These are phyloP conservation scores for Curvularia spicifera DNA, from an alignment of 2,329 filamentous ascomycete genomes.

Conservation along the genomic window DNA sequence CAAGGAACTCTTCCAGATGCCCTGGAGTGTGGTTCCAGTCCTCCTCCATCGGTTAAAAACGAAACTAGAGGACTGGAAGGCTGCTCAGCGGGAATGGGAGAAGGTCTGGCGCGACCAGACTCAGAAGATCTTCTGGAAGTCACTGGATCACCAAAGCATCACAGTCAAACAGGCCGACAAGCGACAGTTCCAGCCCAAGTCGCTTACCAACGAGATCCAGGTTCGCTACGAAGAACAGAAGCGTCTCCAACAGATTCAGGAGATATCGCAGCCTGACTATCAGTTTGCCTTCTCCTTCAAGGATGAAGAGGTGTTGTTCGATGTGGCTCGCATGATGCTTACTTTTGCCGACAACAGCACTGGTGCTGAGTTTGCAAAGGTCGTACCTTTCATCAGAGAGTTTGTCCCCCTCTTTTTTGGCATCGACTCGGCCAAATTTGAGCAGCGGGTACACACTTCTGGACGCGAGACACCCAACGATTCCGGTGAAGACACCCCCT, in stretches of 20 bases:
- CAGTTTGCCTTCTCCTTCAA: conserved; percentile 79
- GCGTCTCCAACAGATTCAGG: conserved; percentile 67
- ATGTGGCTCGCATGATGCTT: conserved; percentile 56
- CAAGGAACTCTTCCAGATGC: conserved; percentile 81
- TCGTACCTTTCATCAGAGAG: conserved; percentile 57
- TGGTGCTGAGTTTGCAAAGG: conserved; percentile 52
- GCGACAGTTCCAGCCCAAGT: conserved; percentile 87
- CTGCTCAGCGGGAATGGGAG: conserved; percentile 96
- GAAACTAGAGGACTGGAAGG: conserved; percentile 97
- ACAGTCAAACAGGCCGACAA: conserved; percentile 89
- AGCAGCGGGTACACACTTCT: conserved; percentile 65
- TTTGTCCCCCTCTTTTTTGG: conserved; percentile 60
- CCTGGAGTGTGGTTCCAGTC: conserved; percentile 86
- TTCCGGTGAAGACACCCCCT: conserved; percentile 66
- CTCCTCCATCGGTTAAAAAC: conserved; percentile 89
- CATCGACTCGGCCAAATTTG: conserved; percentile 62
- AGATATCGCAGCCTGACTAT: conserved; percentile 66
- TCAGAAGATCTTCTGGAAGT: conserved; percentile 92
- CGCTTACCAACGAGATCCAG: conserved; percentile 87
- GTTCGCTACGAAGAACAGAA: conserved; percentile 91
- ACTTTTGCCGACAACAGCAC: conserved; percentile 52
- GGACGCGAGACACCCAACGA: conserved; percentile 49
- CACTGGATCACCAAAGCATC: conserved; percentile 94
- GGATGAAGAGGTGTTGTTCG: conserved; percentile 60
- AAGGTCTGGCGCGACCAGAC: conserved; percentile 98